phyloP scores from a whole-genome alignment of 1,139 yeast species.

The Diutina neorugosa region DNA sequence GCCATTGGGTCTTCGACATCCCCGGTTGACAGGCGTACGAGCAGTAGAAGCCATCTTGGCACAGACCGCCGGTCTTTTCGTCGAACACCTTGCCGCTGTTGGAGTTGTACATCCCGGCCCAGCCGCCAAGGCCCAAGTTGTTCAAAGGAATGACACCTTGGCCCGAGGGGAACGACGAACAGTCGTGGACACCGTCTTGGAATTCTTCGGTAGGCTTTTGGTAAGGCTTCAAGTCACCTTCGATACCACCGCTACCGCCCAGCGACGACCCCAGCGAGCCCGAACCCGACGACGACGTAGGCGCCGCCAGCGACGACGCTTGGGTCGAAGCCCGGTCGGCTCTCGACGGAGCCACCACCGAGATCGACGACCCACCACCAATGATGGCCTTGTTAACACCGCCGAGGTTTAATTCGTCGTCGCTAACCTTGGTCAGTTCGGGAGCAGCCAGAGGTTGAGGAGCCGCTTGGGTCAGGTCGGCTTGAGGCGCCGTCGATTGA shows the following conservation, averaged over 20 bases:
- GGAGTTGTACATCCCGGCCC: conserved; percentile 57
- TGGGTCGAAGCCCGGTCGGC: conserved; percentile 14
- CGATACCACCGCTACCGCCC: conserved; percentile 20
- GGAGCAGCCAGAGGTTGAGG: conserved; percentile 7
- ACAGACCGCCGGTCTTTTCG: conserved; percentile 40
- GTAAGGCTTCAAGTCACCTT: conserved; percentile 47
- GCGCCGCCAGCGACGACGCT: conserved; percentile 6
- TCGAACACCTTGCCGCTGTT: conserved; percentile 27
- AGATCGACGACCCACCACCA: conserved; percentile 11
- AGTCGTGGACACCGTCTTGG: conserved; percentile 50
- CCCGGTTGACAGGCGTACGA: conserved; percentile 84
- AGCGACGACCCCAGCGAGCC: conserved; percentile 6
- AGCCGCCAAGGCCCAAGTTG: conserved; percentile 37
- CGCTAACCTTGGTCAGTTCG: conserved; percentile 7
- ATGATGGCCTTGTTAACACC: conserved; percentile 12
- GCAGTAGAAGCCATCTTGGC: conserved; percentile 69
- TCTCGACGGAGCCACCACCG: conserved; percentile 10
- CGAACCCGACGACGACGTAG: conserved; percentile 9
- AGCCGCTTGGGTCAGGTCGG: no score
- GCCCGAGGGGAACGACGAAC: conserved; percentile 55
- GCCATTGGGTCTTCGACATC: conserved; percentile 89
- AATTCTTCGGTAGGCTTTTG: conserved; percentile 41
- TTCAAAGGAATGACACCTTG: conserved; percentile 56
- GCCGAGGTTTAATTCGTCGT: conserved; percentile 7
- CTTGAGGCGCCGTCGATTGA: conserved; percentile 7